Conservation (phyloP, 2,329 filamentous ascomycete species). For the Thelonectria olida region DNA sequence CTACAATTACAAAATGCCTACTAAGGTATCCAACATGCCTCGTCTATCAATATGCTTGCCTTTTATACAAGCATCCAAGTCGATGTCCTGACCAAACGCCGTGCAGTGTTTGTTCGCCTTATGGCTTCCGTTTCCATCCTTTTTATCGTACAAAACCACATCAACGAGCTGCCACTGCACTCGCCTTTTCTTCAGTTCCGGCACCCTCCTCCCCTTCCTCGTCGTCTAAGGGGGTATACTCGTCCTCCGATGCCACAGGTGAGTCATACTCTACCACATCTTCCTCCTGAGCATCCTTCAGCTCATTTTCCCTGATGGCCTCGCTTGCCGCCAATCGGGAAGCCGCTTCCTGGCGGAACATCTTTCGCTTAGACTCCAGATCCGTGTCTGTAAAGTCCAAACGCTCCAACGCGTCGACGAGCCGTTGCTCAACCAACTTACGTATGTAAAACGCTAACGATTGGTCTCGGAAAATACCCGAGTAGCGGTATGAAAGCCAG, state of each 20-base stretch:
- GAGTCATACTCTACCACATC: conserved; percentile 20
- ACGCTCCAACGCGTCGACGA: conserved; percentile 58
- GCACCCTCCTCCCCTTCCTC: neutral
- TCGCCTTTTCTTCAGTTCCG: neutral
- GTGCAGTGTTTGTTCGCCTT: neutral
- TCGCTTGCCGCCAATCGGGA: conserved; percentile 22
- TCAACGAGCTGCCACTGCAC: neutral
- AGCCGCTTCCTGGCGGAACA: conserved; percentile 33
- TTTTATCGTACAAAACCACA: neutral
- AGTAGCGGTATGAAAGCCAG: conserved; percentile 92
- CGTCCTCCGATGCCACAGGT: conserved; percentile 10
- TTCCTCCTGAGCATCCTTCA: conserved; percentile 26
- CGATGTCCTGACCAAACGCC: neutral
- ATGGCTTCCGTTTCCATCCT: neutral
- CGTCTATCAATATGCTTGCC: neutral
- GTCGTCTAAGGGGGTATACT: conserved; percentile 5
- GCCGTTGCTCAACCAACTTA: conserved; percentile 76
- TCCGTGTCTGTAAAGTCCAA: conserved; percentile 59
- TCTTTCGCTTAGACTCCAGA: conserved; percentile 39
- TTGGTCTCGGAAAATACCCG: conserved; percentile 80
- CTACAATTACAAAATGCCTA: neutral
- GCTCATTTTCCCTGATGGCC: conserved; percentile 24
- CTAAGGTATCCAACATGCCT: neutral
- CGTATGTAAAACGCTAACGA: conserved; percentile 83
- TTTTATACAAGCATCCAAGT: neutral